Conservation (phyloP, 164 flowering plant species). For the Vitis rotundifolia region DNA sequence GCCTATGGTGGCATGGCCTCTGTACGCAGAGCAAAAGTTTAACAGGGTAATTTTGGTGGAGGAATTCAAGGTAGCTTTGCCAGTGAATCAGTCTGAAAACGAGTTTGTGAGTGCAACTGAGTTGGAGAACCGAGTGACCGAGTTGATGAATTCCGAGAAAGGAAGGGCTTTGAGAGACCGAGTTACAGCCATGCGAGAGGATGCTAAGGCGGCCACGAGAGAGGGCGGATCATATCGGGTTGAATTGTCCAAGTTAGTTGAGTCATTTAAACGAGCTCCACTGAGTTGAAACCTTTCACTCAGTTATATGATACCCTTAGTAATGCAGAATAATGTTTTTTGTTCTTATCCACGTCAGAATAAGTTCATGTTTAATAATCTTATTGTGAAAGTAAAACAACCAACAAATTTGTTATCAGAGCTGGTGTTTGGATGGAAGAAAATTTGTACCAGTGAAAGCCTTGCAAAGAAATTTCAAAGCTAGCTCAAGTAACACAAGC, state of each 20-base stretch:
- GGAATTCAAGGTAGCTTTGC: constrained; percentile 30
- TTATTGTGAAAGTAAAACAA: no score
- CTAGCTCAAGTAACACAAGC: no score
- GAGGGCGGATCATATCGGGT: constrained; percentile 19
- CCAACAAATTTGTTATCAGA: no score
- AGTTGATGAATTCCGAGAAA: constrained; percentile 16
- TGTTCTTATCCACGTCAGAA: no score
- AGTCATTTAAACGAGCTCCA: neutral
- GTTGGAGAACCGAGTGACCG: constrained; percentile 15
- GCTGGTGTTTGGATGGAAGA: no score
- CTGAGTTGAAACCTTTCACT: neutral
- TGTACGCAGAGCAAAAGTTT: constrained; percentile 36
- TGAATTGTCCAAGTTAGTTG: constrained; percentile 8
- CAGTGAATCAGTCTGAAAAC: neutral
- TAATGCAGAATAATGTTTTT: no score
- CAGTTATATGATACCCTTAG: no score
- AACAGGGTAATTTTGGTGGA: constrained; percentile 27
- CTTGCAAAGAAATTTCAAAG: no score
- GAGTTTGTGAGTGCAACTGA: constrained; percentile 1
- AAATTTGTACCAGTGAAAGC: no score
- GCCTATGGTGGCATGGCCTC: constrained; percentile 42
- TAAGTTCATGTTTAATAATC: no score
- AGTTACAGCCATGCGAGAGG: neutral
- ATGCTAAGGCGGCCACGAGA: constrained; percentile 2
- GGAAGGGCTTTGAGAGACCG: constrained; percentile 13